Conservation (phyloP, 2,329 filamentous ascomycete species). For the Ceratocystis huliohia region DNA sequence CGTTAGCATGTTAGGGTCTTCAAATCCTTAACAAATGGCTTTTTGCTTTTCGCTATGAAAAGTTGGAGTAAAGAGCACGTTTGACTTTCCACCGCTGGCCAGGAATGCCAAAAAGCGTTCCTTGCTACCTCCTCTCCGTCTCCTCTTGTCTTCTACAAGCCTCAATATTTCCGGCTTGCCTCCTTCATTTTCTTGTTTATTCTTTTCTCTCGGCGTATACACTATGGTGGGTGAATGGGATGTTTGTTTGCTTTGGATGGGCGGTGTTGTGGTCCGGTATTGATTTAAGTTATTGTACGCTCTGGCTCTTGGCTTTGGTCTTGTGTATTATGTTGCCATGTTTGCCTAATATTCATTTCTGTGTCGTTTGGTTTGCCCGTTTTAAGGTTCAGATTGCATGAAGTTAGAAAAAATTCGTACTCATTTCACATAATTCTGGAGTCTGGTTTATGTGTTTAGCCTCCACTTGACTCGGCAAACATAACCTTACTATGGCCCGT, state of each 20-base stretch:
- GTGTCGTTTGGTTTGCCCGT: not conserved
- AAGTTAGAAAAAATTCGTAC: not conserved
- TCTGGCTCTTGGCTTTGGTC: not conserved
- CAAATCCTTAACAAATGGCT: no score
- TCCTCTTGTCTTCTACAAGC: not conserved
- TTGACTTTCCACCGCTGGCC: not conserved
- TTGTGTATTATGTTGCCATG: not conserved
- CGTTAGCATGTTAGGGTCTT: no score
- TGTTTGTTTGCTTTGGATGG: not conserved
- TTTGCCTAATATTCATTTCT: not conserved
- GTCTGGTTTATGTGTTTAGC: no score
- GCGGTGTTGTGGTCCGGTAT: not conserved
- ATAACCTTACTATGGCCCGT: no score
- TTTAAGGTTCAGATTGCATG: not conserved
- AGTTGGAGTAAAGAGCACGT: not conserved
- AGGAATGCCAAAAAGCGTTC: not conserved
- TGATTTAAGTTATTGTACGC: not conserved
- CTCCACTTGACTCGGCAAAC: no score
- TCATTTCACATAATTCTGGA: not conserved
- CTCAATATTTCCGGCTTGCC: not conserved
- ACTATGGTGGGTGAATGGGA: slow-evolving; percentile 8
- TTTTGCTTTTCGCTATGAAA: no score
- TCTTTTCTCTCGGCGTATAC: slow-evolving; percentile 20
- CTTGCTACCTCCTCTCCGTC: no score
- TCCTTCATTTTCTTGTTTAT: not conserved